phyloP scores from a whole-genome alignment of 176 grass and related monocot species.

The Elymus sibiricus region DNA sequence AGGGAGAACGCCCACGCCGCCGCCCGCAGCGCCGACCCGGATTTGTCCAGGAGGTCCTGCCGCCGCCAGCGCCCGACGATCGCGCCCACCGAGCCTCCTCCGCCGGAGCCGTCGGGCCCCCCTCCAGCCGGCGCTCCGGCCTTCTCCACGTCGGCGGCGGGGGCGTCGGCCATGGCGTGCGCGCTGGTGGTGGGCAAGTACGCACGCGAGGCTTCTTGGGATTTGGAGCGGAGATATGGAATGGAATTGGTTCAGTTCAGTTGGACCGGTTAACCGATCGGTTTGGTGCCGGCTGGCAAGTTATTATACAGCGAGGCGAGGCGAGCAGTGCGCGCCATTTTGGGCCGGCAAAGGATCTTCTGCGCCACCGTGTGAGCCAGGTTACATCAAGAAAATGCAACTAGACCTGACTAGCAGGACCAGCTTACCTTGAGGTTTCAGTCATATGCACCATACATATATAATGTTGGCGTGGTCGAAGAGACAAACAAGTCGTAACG shows the following conservation, averaged over 20 bases:
- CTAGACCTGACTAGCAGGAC: neutral
- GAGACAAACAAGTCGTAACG: neutral
- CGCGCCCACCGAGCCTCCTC: constrained; percentile 22
- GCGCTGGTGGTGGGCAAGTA: neutral
- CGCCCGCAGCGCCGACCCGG: constrained; percentile 37
- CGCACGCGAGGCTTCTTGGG: neutral
- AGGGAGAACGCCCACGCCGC: constrained; percentile 44
- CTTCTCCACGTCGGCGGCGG: constrained; percentile 19
- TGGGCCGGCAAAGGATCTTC: constrained; percentile 17
- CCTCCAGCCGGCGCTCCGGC: neutral
- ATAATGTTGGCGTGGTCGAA: neutral
- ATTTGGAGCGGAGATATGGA: neutral
- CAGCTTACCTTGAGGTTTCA: neutral
- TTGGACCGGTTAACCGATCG: neutral
- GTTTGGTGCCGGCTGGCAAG: neutral
- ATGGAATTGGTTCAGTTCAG: constrained; percentile 3
- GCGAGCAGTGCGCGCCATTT: neutral
- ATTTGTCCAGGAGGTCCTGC: constrained; percentile 48
- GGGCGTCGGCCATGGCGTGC: neutral
- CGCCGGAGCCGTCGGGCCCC: neutral
- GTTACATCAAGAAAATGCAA: neutral
- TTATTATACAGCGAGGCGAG: constrained; percentile 8
- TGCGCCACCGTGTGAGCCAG: neutral
- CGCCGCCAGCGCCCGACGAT: constrained; percentile 31
- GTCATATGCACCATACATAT: neutral